phyloP scores from a whole-genome alignment of 805 yeast genomes.

The Candida boleticola region DNA sequence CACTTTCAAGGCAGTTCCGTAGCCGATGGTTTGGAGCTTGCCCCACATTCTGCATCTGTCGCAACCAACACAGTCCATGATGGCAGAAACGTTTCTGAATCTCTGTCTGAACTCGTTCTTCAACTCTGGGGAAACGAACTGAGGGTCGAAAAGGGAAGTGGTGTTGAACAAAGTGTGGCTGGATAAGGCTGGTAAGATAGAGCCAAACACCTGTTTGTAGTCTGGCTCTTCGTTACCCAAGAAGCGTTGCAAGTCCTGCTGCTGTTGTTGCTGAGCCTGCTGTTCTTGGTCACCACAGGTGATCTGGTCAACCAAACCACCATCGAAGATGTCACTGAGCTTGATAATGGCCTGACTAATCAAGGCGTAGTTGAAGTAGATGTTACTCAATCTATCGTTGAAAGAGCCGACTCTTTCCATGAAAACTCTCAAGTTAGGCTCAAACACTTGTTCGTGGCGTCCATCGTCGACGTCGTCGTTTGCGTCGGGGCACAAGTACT shows the following conservation, averaged over 20 bases:
- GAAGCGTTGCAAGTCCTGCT: slow-evolving; percentile 35
- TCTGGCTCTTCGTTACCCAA: slow-evolving; percentile 46
- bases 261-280: slow-evolving; percentile 8
- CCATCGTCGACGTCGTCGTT: slow-evolving; percentile 66
- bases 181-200: slow-evolving; percentile 39
- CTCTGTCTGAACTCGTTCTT: slow-evolving; percentile 85
- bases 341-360: slow-evolving; percentile 80
- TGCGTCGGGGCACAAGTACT: slow-evolving; percentile 58
- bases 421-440: slow-evolving; percentile 77
- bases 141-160: slow-evolving; percentile 44
- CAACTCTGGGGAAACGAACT: slow-evolving; percentile 46
- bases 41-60: slow-evolving; percentile 99
- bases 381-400: slow-evolving; percentile 85
- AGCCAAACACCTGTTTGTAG: slow-evolving; percentile 26
- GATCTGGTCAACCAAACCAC: slow-evolving; percentile 24
- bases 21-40: slow-evolving; percentile 93
- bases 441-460: slow-evolving; percentile 60
- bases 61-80: slow-evolving; percentile 99
- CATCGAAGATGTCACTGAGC: slow-evolving; percentile 27
- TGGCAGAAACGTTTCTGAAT: slow-evolving; percentile 83
- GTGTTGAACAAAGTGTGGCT: slow-evolving; percentile 45
- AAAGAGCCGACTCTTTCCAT: slow-evolving; percentile 86
- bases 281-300: slow-evolving; percentile 19
- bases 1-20: slow-evolving; percentile 92
- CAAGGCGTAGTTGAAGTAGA: slow-evolving; percentile 89